phyloP scores from a whole-genome alignment of 2,329 filamentous ascomycete genomes.

The Pseudogymnoascus sp. region DNA sequence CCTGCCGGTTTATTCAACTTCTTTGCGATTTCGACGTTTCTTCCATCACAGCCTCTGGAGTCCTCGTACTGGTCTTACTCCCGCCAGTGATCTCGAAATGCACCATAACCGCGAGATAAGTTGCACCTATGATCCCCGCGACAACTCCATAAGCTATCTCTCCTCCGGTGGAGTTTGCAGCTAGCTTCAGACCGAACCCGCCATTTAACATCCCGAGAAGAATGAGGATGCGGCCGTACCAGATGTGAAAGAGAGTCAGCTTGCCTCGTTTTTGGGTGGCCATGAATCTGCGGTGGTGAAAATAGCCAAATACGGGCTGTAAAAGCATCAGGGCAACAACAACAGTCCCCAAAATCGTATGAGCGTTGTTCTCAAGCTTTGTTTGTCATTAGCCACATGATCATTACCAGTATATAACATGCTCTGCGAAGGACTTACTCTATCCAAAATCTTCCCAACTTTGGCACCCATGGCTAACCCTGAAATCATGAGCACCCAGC shows the following conservation, averaged over 20 bases:
- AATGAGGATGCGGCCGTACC: conserved; percentile 54
- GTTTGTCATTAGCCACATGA: conserved; percentile 40
- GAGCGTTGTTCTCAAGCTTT: conserved; percentile 30
- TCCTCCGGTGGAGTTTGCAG: conserved; percentile 34
- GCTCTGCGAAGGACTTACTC: conserved; percentile 33
- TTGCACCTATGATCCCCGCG: conserved; percentile 40
- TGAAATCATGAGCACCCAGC: conserved; percentile 51
- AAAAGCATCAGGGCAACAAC: conserved; percentile 47
- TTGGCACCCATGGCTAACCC: conserved; percentile 52
- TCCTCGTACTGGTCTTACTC: neutral
- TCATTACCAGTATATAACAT: conserved; percentile 16
- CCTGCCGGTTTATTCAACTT: neutral
- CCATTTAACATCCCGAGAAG: conserved; percentile 56
- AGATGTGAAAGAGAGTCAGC: conserved; percentile 53
- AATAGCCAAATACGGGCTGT: conserved; percentile 50
- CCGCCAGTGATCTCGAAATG: neutral
- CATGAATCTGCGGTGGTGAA: conserved; percentile 50
- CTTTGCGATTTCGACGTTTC: conserved; percentile 4
- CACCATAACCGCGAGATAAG: conserved; percentile 35
- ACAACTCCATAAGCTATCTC: conserved; percentile 51
- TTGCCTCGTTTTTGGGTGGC: conserved; percentile 40
- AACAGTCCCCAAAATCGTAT: conserved; percentile 50
- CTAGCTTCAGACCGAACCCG: conserved; percentile 51
- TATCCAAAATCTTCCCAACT: conserved; percentile 34
- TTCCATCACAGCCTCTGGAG: neutral